Base-by-base conservation (phyloP, 768 basidiomycete species). In the Serendipita sp. region DNA sequence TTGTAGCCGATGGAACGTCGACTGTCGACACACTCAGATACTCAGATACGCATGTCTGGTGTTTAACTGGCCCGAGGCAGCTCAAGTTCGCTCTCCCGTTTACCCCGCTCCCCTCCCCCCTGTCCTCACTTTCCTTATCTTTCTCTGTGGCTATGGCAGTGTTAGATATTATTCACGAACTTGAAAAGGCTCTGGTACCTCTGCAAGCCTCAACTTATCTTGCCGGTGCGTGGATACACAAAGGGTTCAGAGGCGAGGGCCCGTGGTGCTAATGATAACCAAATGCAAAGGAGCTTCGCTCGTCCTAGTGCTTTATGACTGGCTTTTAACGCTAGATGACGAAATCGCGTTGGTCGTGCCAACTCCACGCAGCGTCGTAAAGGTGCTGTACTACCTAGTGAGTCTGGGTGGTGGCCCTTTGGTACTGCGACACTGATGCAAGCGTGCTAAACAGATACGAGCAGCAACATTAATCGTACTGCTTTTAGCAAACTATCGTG, bases 401-500 rank as follows among this genome's bases (percentile, higher is more conserved):
- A 10, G 55, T n/a, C 48, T 40, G 37, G 1, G 23, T 23, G 23
- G 23, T 23, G 23, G 23, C 23, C 18, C n/a, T 23, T 23, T 10
- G 48, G 16, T 6, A 18, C 18, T 5, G 48, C 48, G 18, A 52
- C 16, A n/a, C 48, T 52, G 6, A 52, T 31, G 18, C 16, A 52
- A 5, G 13, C 13, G 1, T 23, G 44, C n/a, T 8, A 6, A 16
- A 50, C 34, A 60, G 55, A 60, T 60, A 60, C 55, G 55, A 60
- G 16, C 8, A 4, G 10, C 34, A 8, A 60, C 55, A 16, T 27
- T 34, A 16, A 27, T 34, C 1, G 55, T 10, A 23, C n/a, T 60
- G 23, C 23, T 60, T 34, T 27, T 60, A 16, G 55, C 55, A 23
- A 60, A 60, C 55, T 60, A 60, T 34, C 55, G 55, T 60, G n/a